These are phyloP conservation scores for Cicer arietinum DNA, from an alignment of 306 rosid species.

Conservation along the genomic window DNA sequence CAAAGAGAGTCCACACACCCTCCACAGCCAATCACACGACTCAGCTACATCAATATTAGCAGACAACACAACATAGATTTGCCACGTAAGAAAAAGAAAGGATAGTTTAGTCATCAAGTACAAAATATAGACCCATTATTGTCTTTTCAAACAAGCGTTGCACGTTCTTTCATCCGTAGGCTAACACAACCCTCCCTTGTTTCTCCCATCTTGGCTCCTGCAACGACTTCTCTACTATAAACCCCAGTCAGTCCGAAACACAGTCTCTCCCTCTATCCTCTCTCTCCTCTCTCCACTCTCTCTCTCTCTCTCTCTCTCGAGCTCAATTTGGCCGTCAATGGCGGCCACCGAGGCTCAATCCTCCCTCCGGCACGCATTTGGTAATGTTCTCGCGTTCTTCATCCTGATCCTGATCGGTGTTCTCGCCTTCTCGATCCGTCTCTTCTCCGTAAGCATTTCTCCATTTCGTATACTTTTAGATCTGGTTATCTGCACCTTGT, in stretches of 20 bases:
- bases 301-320: slow-evolving; percentile 32
- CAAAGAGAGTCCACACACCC: neutral
- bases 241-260: slow-evolving; percentile 32
- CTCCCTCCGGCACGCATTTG: slow-evolving; percentile 77
- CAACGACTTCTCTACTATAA: slow-evolving; percentile 45
- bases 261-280: slow-evolving; percentile 22
- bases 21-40: slow-evolving; percentile 26
- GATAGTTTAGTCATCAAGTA: neutral
- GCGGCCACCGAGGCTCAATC: slow-evolving; percentile 75
- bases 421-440: slow-evolving; percentile 98
- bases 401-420: slow-evolving; percentile 94
- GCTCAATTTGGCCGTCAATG: slow-evolving; percentile 81
- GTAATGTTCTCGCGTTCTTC: slow-evolving; percentile 80
- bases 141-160: neutral
- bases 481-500: slow-evolving; percentile 41
- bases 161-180: neutral
- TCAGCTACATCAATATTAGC: neutral
- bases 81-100: neutral
- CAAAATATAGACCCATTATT: neutral
- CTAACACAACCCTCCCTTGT: slow-evolving; percentile 9
- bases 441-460: slow-evolving; percentile 88
- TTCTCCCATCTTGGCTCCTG: neutral
- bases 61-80: neutral
- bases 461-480: slow-evolving; percentile 46
- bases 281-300: slow-evolving; percentile 24